A percentile compares a stretch with the other conserved stretches of the same genome.
These are phyloP conservation scores for Elsinoe arachidis DNA, from an alignment of 2,329 filamentous ascomycete genomes.

Conservation along the genomic window DNA sequence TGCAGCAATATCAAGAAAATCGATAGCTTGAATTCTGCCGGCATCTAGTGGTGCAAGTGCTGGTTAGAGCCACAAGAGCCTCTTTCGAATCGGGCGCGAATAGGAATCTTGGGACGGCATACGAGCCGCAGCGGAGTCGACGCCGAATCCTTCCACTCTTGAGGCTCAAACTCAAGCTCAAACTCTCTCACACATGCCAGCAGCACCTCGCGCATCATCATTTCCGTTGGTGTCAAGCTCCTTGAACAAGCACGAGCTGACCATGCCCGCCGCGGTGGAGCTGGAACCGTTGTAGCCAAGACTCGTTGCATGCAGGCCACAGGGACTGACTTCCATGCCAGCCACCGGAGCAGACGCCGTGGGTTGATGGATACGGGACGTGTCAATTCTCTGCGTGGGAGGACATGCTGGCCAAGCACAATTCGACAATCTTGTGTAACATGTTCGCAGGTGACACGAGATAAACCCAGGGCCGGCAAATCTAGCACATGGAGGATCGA, in stretches of 20 bases:
- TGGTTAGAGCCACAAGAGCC: no score
- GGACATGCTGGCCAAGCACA: no score
- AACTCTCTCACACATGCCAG: no score
- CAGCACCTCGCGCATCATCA: background rate
- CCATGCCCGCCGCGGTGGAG: background rate
- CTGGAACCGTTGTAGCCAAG: constrained; percentile 5
- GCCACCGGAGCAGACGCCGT: background rate
- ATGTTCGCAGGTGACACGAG: no score
- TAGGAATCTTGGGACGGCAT: background rate
- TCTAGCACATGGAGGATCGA: no score
- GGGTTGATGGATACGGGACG: background rate
- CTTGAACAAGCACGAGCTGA: constrained; percentile 1
- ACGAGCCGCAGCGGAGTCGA: background rate
- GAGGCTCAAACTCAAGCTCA: no score
- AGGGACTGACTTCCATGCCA: background rate
- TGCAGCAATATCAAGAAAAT: background rate
- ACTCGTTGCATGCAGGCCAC: background rate
- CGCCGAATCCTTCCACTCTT: no score
- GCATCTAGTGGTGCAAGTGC: background rate
- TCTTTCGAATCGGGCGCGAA: background rate
- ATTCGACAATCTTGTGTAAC: no score
- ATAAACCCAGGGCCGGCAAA: no score
- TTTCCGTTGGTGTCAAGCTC: background rate
- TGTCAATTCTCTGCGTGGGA: background rate
- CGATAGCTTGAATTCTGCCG: background rate